Base-by-base conservation (phyloP, 352 stramenopile species). In the Pythium coloratum region DNA sequence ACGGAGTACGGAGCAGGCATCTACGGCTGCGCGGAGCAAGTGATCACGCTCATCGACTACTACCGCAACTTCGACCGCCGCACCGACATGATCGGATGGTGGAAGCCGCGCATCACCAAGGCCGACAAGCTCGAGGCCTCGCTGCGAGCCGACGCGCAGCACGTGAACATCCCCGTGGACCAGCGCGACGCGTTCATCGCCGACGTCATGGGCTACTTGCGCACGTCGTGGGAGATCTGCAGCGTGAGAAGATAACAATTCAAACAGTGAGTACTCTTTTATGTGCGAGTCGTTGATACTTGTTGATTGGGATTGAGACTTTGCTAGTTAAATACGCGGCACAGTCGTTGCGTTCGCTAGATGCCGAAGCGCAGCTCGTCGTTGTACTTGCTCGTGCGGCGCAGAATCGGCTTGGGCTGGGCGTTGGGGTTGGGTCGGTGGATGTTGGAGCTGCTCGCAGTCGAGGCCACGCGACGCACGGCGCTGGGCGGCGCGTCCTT, bases 31-130 rank as follows among this genome's bases (percentile, higher is more conserved):
- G 74, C 77, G 0, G 88, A 92, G 57, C 88, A 95, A 59, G 84
- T 89, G 32, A 83, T 95, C 55, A 86, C 80, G 24, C 74, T 95
- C 46, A 76, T 95, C 13, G 86, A 93, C 62, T 95, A 95, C 50
- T 95, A 95, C 56, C 79, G 84, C 32, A 71, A 84, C 24, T 95
- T 94, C 50, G 79, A 86, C 59, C 80, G 88, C 0, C 88, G 88
- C 38, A 93, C 82, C 3, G 75, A 91, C 44, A 50, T 93, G 40
- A 75, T 69, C 50, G 84, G 94, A n/a, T 72, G 71, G 20, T 95
- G 88, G 88, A 89, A 89, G 66, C 49, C 72, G 46, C 78, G 80
- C 50, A 76, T 87, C 55, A 88, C 66, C 54, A 93, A 93, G 55
- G 55, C 84, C 49, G 65, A 89, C 33, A 95, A 95, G 73, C 85